A percentile compares a stretch with the other conserved stretches of the same genome.
These are phyloP conservation scores for Saccharomyces hybrid DNA, from an alignment of 1,139 yeast species.

Conservation along the genomic window DNA sequence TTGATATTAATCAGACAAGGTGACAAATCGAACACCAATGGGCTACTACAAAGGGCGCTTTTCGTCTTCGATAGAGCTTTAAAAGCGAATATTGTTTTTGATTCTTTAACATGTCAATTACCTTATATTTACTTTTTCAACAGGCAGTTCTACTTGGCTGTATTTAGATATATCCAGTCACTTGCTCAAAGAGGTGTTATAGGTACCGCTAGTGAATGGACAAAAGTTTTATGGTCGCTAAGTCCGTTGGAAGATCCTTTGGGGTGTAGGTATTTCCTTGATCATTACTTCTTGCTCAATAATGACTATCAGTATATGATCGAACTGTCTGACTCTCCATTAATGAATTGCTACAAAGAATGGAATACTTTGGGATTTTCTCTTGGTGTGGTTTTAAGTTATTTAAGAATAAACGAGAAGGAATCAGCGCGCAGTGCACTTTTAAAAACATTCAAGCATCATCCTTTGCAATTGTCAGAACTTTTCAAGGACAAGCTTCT, in stretches of 20 bases:
- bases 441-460: conserved; percentile 43
- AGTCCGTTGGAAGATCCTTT: conserved; percentile 78
- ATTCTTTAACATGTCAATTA: conserved; percentile 54
- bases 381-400: conserved; percentile 59
- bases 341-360: conserved; percentile 48
- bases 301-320: conserved; percentile 58
- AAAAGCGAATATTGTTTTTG: conserved; percentile 43
- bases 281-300: conserved; percentile 64
- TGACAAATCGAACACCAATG: conserved; percentile 56
- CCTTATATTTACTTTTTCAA: conserved; percentile 73
- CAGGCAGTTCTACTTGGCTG: conserved; percentile 65
- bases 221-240: conserved; percentile 60
- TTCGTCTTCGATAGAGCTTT: conserved; percentile 70
- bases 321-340: conserved; percentile 47
- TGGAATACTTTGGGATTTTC: conserved; percentile 75
- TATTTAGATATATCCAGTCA: conserved; percentile 64
- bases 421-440: conserved; percentile 43
- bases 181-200: conserved; percentile 73
- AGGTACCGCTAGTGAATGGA: conserved; percentile 67
- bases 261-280: conserved; percentile 77
- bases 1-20: conserved; percentile 72
- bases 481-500: conserved; percentile 21
- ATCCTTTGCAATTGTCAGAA: conserved; percentile 45
- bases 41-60: conserved; percentile 66
- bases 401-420: conserved; percentile 37